Evolutionary conservation across 2,329 filamentous ascomycete genomes (phyloP), one percentile per base, ranked within the genome.

Genomic region (Dissoconium aciculare): DNA sequence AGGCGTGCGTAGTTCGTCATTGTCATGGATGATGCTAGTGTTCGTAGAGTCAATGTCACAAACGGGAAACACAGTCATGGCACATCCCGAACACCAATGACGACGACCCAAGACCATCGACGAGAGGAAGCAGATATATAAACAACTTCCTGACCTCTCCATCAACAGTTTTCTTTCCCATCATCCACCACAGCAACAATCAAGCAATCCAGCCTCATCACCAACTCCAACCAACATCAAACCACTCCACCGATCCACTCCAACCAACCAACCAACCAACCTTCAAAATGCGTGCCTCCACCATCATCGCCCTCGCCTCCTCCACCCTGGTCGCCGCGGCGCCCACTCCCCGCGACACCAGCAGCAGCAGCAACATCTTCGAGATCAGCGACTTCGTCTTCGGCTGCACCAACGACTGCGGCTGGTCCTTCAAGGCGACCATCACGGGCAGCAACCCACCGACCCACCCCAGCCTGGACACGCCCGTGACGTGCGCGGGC

Each of bases 381-480:
- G 11, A 17, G 27, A 31, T 46, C 23, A 34, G 35, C 26, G 37
- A 46, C 25, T 46, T 45, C 39, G 23, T 39, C 38, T 46, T 37
- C 35, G 42, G 44, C 33, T 46, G 44, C 36, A 39, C 41, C 11
- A 27, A 12, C 24, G 35, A 35, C 34, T 46, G 44, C 37, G 9
- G 30, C 38, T 46, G 31, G 29, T 30, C 19, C 30, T 44, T 46
- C 39, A 32, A 42, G 28, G 36, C 44, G 10, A 15, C 34, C 14
- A 31, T 44, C 30, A 21, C 27, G 9, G 40, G 40, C 26, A 26
- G 17, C 5, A 17, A 23, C 12, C n/a, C n/a, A n/a, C 9, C 30
- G 13, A 37, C 40, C 34, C 35, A 42, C 34, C 42, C 42, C 2
- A 27, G 32, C 15, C 26, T 41, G 23, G 26, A 31, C 8, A 37